These are phyloP conservation scores for Pilasporangium apinafurcum DNA, from an alignment of 352 stramenopile species.

Conservation along the genomic window DNA sequence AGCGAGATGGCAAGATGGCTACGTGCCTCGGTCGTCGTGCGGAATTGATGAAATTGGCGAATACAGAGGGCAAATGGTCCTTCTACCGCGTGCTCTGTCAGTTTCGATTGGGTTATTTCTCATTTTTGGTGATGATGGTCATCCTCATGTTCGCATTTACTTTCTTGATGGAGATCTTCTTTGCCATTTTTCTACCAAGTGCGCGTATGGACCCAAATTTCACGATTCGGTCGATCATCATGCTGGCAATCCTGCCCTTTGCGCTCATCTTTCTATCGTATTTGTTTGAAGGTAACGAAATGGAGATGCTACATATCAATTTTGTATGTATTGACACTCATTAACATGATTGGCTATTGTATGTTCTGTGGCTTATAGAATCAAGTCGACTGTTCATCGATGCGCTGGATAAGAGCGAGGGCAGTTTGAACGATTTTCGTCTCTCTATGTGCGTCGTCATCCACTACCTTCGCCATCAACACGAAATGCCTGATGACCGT, in stretches of 20 bases:
- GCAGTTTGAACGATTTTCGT: slow-evolving; percentile 76
- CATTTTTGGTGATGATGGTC: slow-evolving; percentile 85
- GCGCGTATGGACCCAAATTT: slow-evolving; percentile 67
- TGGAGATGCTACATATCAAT: too few species aligned
- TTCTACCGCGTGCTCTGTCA: slow-evolving; percentile 77
- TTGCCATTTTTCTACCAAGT: slow-evolving; percentile 84
- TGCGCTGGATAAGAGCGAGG: slow-evolving; percentile 81
- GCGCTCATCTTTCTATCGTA: slow-evolving; percentile 82
- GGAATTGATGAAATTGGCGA: slow-evolving; percentile 67
- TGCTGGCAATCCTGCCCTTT: slow-evolving; percentile 68
- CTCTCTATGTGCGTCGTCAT: slow-evolving; percentile 79
- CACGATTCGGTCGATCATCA: slow-evolving; percentile 55
- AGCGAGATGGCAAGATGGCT: slow-evolving; percentile 48
- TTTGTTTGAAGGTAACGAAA: slow-evolving; percentile 82
- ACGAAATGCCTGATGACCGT: slow-evolving; percentile 77
- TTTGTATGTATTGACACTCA: too few species aligned
- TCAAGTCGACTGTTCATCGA: slow-evolving; percentile 76
- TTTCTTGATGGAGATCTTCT: slow-evolving; percentile 89
- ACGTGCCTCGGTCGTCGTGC: slow-evolving; percentile 48
- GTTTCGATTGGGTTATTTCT: slow-evolving; percentile 85
- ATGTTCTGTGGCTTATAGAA: too few species aligned
- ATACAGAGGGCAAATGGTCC: slow-evolving; percentile 51
- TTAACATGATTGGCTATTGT: too few species aligned
- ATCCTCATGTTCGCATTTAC: slow-evolving; percentile 89
- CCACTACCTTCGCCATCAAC: slow-evolving; percentile 74